Conservation (phyloP, 805 yeast genomes). For the Kodamaea hsintzibuensis region DNA sequence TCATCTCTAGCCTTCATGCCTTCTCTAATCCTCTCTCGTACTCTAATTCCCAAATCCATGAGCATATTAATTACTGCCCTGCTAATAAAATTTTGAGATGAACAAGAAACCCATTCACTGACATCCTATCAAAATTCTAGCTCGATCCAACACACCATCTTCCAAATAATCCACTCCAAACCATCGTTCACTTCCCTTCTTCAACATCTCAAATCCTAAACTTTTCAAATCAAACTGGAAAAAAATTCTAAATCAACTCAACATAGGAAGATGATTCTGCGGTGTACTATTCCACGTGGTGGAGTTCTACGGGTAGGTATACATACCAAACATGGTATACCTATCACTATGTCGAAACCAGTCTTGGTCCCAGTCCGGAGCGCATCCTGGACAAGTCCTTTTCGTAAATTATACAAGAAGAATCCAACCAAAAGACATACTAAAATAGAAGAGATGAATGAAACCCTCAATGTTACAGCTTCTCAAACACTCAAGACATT, state of each 20-base stretch:
- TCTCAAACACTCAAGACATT: slow-evolving; percentile 14
- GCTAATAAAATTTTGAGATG: too few relatives aligned
- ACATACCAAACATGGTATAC: background rate
- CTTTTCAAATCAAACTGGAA: background rate
- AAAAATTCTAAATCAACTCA: background rate
- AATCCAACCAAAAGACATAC: background rate
- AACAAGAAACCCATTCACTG: too few relatives aligned
- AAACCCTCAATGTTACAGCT: background rate
- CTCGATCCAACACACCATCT: too few relatives aligned
- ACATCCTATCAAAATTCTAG: too few relatives aligned
- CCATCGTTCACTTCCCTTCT: background rate
- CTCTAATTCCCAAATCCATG: too few relatives aligned
- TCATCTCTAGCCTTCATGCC: too few relatives aligned
- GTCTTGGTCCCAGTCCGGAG: background rate
- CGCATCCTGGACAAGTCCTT: slow-evolving; percentile 2
- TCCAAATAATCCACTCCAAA: too few relatives aligned
- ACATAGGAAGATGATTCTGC: background rate
- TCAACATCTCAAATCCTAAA: background rate
- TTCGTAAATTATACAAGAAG: slow-evolving; percentile 6
- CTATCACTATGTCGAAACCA: background rate
- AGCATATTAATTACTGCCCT: too few relatives aligned
- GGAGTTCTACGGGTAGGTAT: background rate
- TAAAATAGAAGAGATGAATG: background rate
- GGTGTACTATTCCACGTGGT: background rate
- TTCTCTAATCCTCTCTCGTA: too few relatives aligned